Conservation (phyloP, 1,284 basidiomycete species). For the Cystobasidium pallidum region DNA sequence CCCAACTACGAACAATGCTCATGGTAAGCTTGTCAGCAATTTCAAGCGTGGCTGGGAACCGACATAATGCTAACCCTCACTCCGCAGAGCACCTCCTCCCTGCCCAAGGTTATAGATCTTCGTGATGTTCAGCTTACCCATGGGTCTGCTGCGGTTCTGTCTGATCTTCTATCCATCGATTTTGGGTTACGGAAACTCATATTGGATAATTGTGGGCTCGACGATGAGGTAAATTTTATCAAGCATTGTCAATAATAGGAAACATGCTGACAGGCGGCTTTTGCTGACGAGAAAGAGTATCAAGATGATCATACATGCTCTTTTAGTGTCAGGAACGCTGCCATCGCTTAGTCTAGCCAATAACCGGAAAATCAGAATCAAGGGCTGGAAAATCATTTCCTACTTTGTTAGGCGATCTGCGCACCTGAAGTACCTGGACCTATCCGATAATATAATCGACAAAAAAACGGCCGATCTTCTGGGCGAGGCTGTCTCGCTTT, state of each 20-base stretch:
- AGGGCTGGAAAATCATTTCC: conserved; percentile 79
- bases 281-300: conserved; percentile 63
- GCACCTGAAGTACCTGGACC: conserved; percentile 77
- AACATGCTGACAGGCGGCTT: too few relatives aligned
- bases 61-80: too few relatives aligned
- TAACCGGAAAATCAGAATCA: conserved; percentile 76
- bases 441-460: conserved; percentile 85
- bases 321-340: conserved; percentile 80
- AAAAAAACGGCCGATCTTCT: conserved; percentile 81
- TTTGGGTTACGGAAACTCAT: conserved; percentile 83
- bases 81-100: conserved; percentile 58
- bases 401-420: conserved; percentile 78
- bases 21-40: conserved; percentile 65
- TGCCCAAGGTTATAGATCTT: conserved; percentile 70
- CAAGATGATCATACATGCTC: conserved; percentile 86
- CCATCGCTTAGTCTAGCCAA: conserved; percentile 84
- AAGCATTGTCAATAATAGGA: conserved; percentile 30
- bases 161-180: conserved; percentile 84
- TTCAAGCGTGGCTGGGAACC: too few relatives aligned
- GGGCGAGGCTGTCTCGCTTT: conserved; percentile 37
- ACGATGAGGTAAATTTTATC: conserved; percentile 67
- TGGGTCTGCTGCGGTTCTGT: conserved; percentile 73
- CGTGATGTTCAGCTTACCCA: conserved; percentile 74
- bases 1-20: conserved; percentile 69
- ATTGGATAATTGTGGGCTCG: conserved; percentile 76